A percentile compares a stretch with the other conserved stretches of the same genome.
phyloP scores from a whole-genome alignment of 2,329 filamentous ascomycete genomes.

The Raffaelea arxii region DNA sequence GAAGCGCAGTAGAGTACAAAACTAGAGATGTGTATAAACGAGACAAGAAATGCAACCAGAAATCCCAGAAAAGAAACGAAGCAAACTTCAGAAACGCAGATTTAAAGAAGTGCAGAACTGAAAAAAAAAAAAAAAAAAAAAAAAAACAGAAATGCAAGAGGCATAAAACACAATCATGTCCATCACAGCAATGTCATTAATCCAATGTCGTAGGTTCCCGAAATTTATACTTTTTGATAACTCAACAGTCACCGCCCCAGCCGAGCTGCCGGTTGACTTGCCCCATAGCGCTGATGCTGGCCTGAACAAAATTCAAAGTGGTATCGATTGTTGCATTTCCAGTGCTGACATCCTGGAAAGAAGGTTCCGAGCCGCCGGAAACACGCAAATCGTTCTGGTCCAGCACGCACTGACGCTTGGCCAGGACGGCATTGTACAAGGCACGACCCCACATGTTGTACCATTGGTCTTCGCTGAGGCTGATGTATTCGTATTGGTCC shows the following conservation, averaged over 20 bases:
- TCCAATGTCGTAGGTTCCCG: no score
- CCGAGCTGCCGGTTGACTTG: slow-evolving; percentile 43
- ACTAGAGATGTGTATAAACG: neutral
- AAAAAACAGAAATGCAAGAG: neutral
- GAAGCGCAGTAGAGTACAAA: slow-evolving; percentile 5
- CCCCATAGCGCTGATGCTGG: slow-evolving; percentile 40
- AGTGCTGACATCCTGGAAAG: slow-evolving; percentile 22
- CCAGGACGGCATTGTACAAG: slow-evolving; percentile 49
- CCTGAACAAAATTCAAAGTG: slow-evolving; percentile 31
- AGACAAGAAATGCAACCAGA: neutral
- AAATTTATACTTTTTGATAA: no score
- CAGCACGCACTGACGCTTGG: slow-evolving; percentile 44
- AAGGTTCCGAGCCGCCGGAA: slow-evolving; percentile 27
- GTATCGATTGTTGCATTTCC: slow-evolving; percentile 29
- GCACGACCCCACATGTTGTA: slow-evolving; percentile 52
- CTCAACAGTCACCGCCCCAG: slow-evolving; percentile 31
- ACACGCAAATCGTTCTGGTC: slow-evolving; percentile 45
- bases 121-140: no score
- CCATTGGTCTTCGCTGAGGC: slow-evolving; percentile 48
- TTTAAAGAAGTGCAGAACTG: neutral
- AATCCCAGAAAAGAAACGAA: neutral
- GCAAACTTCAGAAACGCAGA: neutral
- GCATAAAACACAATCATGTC: neutral
- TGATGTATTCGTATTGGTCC: slow-evolving; percentile 31
- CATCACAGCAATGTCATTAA: neutral